phyloP scores from a whole-genome alignment of 140 eudicot species.

The Oenanthe javanica region DNA sequence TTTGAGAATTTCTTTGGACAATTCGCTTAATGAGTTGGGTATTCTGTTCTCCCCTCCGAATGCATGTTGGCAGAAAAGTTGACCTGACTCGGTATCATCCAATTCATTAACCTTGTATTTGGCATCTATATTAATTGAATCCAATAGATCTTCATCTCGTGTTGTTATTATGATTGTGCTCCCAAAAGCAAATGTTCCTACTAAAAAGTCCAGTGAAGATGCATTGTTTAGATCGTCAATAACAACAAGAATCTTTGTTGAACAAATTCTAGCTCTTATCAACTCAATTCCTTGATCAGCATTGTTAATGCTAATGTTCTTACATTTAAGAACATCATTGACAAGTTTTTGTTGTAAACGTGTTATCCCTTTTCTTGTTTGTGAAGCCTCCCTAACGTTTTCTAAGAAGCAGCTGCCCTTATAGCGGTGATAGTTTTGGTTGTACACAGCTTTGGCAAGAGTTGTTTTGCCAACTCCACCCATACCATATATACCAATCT shows the following conservation, averaged over 20 bases:
- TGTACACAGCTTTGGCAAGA: background rate
- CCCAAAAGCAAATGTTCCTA: background rate
- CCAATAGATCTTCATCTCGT: background rate
- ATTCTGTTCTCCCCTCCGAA: background rate
- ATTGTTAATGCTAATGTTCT: background rate
- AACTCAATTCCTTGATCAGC: background rate
- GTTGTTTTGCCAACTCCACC: background rate
- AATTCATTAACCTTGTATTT: background rate
- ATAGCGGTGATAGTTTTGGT: background rate
- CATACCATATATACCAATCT: background rate
- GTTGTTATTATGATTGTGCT: background rate
- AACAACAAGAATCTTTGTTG: background rate
- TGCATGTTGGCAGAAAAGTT: background rate
- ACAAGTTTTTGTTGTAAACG: background rate
- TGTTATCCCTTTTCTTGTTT: background rate
- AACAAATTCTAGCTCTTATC: background rate
- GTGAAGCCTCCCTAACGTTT: background rate
- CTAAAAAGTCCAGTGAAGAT: background rate
- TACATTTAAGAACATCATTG: background rate
- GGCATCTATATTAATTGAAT: background rate
- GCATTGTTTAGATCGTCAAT: background rate
- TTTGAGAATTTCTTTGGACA: background rate
- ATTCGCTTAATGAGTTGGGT: background rate
- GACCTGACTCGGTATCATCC: background rate
- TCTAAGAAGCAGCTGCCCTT: constrained; percentile 10